Evolutionary conservation across 2,329 filamentous ascomycete species (phyloP).

Genomic region (Diaporthe eres): DNA sequence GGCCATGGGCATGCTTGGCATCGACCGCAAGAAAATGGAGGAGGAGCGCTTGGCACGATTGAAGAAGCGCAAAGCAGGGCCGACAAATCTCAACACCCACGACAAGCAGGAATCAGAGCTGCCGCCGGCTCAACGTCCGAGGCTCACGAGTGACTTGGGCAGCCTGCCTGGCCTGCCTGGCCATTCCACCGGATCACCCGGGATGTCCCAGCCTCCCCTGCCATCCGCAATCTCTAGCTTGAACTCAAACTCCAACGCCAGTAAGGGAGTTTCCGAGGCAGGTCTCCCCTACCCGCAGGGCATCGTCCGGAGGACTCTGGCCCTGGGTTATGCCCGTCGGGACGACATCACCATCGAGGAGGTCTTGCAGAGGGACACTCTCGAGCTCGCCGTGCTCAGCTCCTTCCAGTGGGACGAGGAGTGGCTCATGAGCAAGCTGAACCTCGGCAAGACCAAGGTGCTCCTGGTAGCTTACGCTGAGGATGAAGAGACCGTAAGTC

Average conservation of each 20-base stretch:
- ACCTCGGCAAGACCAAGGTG: slow-evolving; percentile 72
- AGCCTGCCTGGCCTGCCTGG: neutral
- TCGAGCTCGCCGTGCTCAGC: slow-evolving; percentile 85
- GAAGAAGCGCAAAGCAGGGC: slow-evolving; percentile 64
- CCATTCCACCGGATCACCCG: slow-evolving; percentile 18
- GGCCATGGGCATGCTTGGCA: slow-evolving; percentile 58
- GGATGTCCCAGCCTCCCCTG: slow-evolving; percentile 12
- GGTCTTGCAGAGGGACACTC: slow-evolving; percentile 79
- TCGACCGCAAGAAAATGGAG: slow-evolving; percentile 89
- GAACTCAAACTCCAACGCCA: slow-evolving; percentile 7
- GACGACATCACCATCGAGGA: slow-evolving; percentile 88
- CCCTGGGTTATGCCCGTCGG: slow-evolving; percentile 70
- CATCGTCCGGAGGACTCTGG: slow-evolving; percentile 86
- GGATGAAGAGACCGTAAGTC: slow-evolving; percentile 65
- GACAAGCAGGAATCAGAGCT: slow-evolving; percentile 30
- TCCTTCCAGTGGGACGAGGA: slow-evolving; percentile 89
- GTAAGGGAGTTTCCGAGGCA: neutral
- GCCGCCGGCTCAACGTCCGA: slow-evolving; percentile 39
- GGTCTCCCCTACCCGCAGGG: slow-evolving; percentile 67
- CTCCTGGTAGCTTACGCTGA: slow-evolving; percentile 70
- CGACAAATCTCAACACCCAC: neutral
- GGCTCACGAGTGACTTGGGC: neutral
- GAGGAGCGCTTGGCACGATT: slow-evolving; percentile 81
- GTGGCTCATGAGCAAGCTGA: slow-evolving; percentile 82
- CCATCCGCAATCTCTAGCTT: slow-evolving; percentile 12